Evolutionary conservation across 164 flowering plant genomes (phyloP).

Genomic region (Saururus chinensis): DNA sequence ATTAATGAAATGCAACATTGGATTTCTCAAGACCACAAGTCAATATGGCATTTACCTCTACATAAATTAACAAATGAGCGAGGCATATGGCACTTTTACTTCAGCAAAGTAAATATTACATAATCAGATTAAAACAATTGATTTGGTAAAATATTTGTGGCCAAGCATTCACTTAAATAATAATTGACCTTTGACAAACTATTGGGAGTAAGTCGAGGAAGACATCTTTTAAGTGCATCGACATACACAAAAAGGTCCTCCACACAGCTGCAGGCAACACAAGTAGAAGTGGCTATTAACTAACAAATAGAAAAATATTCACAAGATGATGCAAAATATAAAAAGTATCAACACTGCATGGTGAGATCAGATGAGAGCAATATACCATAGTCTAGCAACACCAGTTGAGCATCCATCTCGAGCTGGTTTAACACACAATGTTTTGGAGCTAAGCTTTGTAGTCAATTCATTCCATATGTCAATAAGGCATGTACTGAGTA

Average conservation of each 20-base stretch:
- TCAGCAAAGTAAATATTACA: neutral
- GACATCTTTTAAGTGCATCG: constrained; percentile 45
- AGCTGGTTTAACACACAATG: constrained; percentile 79
- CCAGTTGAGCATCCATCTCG: constrained; percentile 97
- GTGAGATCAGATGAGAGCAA: neutral
- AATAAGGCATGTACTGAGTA: constrained; percentile 25
- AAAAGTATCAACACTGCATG: neutral
- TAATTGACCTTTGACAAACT: constrained; percentile 64
- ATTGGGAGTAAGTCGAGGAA: constrained; percentile 58
- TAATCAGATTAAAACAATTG: no score
- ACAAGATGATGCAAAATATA: no score
- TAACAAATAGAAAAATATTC: neutral
- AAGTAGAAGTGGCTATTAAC: neutral
- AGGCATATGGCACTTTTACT: neutral
- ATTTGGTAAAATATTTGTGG: neutral
- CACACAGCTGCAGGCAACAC: constrained; percentile 40
- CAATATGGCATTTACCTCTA: neutral
- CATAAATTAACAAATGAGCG: neutral
- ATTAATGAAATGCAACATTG: no score
- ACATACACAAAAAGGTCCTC: constrained; percentile 55
- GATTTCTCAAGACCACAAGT: no score
- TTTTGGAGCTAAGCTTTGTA: constrained; percentile 48
- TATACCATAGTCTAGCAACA: constrained; percentile 79
- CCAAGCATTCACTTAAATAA: neutral
- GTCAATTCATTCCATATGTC: constrained; percentile 59